Percentiles rank a stretch among this genome's conserved stretches.
Conservation (phyloP, 306 rosid species). For the Pachyrhizus erosus region DNA sequence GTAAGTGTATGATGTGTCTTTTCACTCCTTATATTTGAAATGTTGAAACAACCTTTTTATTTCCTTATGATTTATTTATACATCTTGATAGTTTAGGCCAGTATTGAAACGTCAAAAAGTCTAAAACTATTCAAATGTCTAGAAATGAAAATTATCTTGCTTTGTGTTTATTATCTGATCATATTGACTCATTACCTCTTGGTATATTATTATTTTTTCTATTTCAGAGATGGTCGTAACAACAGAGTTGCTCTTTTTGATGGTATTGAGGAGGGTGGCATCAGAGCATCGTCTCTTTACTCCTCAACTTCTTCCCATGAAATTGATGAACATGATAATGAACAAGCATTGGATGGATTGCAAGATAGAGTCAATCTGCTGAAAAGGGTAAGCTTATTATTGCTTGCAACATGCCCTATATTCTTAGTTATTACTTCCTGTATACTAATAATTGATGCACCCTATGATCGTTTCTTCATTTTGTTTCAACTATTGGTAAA, state of each 20-base stretch:
- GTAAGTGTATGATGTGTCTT: background rate
- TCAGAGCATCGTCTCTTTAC: constrained; percentile 56
- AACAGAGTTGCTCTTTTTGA: constrained; percentile 59
- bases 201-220: background rate
- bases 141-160: constrained; percentile 26
- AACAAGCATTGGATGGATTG: constrained; percentile 82
- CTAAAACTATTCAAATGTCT: constrained; percentile 25
- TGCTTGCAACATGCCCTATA: constrained; percentile 34
- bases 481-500: constrained; percentile 17
- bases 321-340: constrained; percentile 94
- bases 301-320: constrained; percentile 67
- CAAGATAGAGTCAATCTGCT: constrained; percentile 92
- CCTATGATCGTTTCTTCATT: background rate
- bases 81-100: constrained; percentile 8
- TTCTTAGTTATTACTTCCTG: background rate
- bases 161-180: constrained; percentile 17
- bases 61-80: background rate
- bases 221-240: constrained; percentile 51
- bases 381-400: constrained; percentile 70
- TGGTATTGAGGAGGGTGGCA: constrained; percentile 68
- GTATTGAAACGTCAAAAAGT: constrained; percentile 1
- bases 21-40: background rate
- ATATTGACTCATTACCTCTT: constrained; percentile 7
- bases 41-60: background rate
- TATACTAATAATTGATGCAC: background rate